Evolutionary conservation across 257 asterid species (phyloP), one percentile per base, ranked within the genome.

Genomic region (Ballota nigra): DNA sequence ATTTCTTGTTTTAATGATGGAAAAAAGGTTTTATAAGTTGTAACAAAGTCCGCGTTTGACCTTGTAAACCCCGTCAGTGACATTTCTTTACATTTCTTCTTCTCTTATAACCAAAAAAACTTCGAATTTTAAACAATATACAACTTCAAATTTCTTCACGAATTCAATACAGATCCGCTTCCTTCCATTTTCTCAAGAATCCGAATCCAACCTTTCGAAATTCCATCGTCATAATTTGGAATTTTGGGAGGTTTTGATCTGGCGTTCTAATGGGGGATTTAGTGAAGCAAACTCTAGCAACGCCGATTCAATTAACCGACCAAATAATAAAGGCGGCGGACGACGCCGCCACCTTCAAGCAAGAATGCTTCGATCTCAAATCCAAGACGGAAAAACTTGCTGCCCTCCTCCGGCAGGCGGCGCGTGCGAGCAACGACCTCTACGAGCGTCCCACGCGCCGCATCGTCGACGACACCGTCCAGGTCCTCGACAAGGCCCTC

Each of bases 381-480:
- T 83, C 88, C 36, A 89, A 87, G 78, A 78, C 88, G 0, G 94
- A 89, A 60, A 89, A 87, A 69, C 94, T 89, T 15, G 85, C 87
- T 1, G 80, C 65, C 2, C 88, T 89, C 11, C 90, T 89, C 43
- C 92, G 94, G 0, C 94, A 89, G 76, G 96, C 89, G 34, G 91
- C 94, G 73, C 96, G 96, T 51, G 91, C 89, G 12, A 82, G 91
- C 82, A 83, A 72, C 81, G 94, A 87, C 11, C 87, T 89, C 0
- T 87, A 89, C 75, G 94, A 89, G 67, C 90, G 92, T 0, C 96
- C 94, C 34, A 80, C 94, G 49, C 87, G 94, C 68, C 90, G 96
- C 72, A 89, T 89, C 71, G 81, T 89, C 63, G 96, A 84, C 60
- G 95, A 90, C 45, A 86, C 92, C 5, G 89, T 83, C 55, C 91